These are phyloP conservation scores for Trematosphaeria pertusa DNA, from an alignment of 2,329 filamentous ascomycete species.

Conservation along the genomic window DNA sequence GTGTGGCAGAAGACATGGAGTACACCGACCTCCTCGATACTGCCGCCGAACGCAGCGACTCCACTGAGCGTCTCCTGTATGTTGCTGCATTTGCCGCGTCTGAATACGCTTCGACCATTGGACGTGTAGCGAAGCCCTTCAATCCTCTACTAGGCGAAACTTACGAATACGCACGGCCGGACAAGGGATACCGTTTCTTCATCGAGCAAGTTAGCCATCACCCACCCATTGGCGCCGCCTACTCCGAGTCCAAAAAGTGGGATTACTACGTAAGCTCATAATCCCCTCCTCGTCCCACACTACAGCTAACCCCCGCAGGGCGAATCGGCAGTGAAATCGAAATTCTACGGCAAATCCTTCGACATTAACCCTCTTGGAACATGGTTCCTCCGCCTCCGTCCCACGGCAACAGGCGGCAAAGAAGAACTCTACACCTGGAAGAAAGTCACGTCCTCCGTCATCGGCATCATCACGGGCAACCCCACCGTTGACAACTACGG, in stretches of 20 bases:
- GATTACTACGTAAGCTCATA: conserved; percentile 75
- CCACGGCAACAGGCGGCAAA: conserved; percentile 67
- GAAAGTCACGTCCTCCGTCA: conserved; percentile 96
- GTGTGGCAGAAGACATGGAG: conserved; percentile 97
- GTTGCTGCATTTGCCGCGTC: conserved; percentile 95
- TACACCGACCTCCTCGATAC: conserved; percentile 91
- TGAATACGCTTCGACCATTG: conserved; percentile 96
- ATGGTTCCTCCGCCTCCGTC: conserved; percentile 90
- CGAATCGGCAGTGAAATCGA: conserved; percentile 92
- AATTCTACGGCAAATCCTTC: conserved; percentile 97
- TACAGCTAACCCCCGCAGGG: conserved; percentile 59
- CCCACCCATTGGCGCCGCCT: conserved; percentile 90
- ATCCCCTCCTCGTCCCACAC: background rate
- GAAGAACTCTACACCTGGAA: conserved; percentile 98
- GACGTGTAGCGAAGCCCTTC: conserved; percentile 96
- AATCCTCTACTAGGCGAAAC: conserved; percentile 96
- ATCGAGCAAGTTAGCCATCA: conserved; percentile 98
- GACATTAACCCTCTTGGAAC: conserved; percentile 96
- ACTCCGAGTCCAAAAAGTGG: conserved; percentile 92
- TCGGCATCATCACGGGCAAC: conserved; percentile 96
- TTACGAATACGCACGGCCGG: conserved; percentile 92
- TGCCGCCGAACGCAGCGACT: conserved; percentile 83
- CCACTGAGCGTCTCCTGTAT: conserved; percentile 90
- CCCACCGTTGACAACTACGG: conserved; percentile 98
- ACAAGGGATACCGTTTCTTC: conserved; percentile 98